Base-by-base conservation (phyloP, 768 basidiomycete genomes). In the Auricularia sp. region DNA sequence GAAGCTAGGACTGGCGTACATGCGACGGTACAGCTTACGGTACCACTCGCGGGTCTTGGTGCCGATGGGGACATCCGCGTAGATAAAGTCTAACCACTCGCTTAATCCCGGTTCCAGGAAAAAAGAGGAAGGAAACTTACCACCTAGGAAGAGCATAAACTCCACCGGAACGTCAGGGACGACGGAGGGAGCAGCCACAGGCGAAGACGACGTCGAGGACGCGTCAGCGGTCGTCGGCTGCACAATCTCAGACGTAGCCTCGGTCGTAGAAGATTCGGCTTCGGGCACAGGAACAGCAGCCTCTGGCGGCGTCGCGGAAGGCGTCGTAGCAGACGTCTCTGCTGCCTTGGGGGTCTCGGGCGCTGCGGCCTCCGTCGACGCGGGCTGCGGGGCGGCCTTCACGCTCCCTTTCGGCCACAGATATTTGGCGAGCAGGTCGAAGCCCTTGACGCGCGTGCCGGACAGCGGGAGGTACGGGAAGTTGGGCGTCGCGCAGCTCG, bases 51-150 rank as follows among this genome's bases (percentile, higher is more conserved):
- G 23, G 10, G 56, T 59, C 64, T 74, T 73, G 67, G 79, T 74
- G 68, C 86, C 83, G 11, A 79, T 61, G 4, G 90, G 88, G 1
- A 87, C 83, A 68, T 90, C 88, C 1, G 86, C 85, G 67, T 90
- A 89, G 67, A 91, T 86, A 66, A 87, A 87, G 70, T 90, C 88
- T 59, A 18, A 18, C 6, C 64, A 36, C 21, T 51, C 18, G 3
- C 11, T 14, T 16, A 18, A 18, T 10, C 47, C 11, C 47, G 6
- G 2, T 42, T 7, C 39, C 7, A 51, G 18, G 6, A 12, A 8
- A 18, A 10, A 18, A 10, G 39, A 51, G 16, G 21, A 8, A 18
- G 1, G 18, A 51, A 6, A 4, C 47, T 51, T 18, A 51, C 47
- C 47, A 4, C 88, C 88, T 61, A 90, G 74, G 72, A 90, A 84